A percentile compares a stretch with the other conserved stretches of the same genome.
Evolutionary conservation across 176 grass and related monocot genomes (phyloP).

Genomic region (Puya raimondii): DNA sequence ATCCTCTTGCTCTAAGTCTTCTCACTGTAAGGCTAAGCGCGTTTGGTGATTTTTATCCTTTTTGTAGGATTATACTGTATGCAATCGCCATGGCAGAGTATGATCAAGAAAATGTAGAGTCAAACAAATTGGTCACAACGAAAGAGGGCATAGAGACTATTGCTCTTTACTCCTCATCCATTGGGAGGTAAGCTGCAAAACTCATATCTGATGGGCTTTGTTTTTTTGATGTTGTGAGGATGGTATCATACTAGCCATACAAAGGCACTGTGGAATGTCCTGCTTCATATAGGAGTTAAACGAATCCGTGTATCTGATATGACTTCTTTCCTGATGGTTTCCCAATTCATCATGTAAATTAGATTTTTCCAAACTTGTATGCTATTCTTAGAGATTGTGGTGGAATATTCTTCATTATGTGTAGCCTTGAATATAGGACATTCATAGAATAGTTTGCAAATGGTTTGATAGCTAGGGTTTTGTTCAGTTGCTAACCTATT

Average conservation of each 20-base stretch:
- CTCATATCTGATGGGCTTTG: not conserved
- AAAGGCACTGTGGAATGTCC: not conserved
- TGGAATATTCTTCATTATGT: too few species aligned
- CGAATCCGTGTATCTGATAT: too few species aligned
- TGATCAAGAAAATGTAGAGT: conserved; percentile 52
- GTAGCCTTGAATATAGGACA: too few species aligned
- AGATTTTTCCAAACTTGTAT: too few species aligned
- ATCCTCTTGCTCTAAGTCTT: too few species aligned
- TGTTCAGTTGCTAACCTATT: too few species aligned
- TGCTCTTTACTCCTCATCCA: conserved; percentile 70
- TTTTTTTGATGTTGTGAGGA: conserved; percentile 14
- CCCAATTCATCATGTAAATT: too few species aligned
- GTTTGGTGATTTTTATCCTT: not conserved
- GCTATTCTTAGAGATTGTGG: too few species aligned
- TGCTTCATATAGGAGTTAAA: not conserved
- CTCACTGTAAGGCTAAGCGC: conserved; percentile 1
- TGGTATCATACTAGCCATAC: not conserved
- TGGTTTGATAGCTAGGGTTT: too few species aligned
- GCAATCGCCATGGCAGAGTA: conserved; percentile 75
- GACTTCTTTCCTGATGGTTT: too few species aligned
- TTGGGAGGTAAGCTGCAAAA: conserved; percentile 44
- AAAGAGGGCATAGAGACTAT: conserved; percentile 64
- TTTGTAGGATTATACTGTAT: conserved; percentile 80
- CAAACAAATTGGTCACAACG: conserved; percentile 47
- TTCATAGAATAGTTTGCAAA: too few species aligned